Percentiles rank a stretch among this genome's conserved stretches.
Evolutionary conservation across 805 yeast genomes (phyloP).

Genomic region (Metschnikowia gelsemii): DNA sequence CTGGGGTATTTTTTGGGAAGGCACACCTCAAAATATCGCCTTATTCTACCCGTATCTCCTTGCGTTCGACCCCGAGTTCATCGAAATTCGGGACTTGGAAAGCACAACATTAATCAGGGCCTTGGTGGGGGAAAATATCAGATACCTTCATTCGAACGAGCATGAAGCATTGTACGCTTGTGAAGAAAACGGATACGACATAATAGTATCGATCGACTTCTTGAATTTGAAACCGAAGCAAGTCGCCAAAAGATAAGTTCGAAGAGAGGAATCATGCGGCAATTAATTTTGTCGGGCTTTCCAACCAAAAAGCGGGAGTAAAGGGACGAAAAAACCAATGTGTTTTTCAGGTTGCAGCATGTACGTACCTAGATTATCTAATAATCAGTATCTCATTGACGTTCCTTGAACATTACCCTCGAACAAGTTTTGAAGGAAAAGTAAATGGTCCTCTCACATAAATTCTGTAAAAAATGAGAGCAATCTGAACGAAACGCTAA

Average conservation of each 20-base stretch:
- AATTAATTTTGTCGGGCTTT: too few relatives aligned
- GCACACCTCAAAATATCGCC: constrained; percentile 88
- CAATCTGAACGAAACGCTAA: too few relatives aligned
- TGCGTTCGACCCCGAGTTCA: constrained; percentile 86
- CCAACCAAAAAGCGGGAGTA: too few relatives aligned
- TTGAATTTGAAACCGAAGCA: constrained; percentile 56
- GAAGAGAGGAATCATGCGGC: too few relatives aligned
- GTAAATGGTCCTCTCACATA: too few relatives aligned
- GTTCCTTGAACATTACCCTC: too few relatives aligned
- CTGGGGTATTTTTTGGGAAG: constrained; percentile 97
- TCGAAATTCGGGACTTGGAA: constrained; percentile 90
- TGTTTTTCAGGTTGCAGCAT: too few relatives aligned
- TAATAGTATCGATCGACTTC: constrained; percentile 88
- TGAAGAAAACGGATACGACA: constrained; percentile 88
- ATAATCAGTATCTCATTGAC: too few relatives aligned
- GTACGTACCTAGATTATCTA: too few relatives aligned
- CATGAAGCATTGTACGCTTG: constrained; percentile 92
- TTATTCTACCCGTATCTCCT: constrained; percentile 90
- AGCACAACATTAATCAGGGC: constrained; percentile 82
- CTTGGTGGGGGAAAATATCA: constrained; percentile 87
- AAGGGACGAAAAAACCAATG: too few relatives aligned
- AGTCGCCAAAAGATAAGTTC: constrained; percentile 4
- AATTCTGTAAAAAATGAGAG: too few relatives aligned
- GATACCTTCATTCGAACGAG: constrained; percentile 84
- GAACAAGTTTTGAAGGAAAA: too few relatives aligned